Evolutionary conservation across 75 land plant genomes (phyloP).

Genomic region (Cryptomeria japonica): DNA sequence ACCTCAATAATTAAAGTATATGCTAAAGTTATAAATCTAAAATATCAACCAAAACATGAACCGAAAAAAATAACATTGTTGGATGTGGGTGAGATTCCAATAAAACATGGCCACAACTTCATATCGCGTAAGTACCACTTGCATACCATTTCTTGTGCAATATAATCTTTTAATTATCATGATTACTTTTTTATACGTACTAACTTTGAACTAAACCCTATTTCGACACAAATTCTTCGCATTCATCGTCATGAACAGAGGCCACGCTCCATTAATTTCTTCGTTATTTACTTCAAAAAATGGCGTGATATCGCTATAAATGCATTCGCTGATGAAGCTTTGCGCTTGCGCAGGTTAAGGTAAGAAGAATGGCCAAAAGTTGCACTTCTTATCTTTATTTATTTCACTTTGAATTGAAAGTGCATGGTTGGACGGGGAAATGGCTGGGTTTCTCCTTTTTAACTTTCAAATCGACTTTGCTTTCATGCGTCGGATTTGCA

Average conservation of each 20-base stretch:
- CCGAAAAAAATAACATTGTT: background rate
- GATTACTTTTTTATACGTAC: background rate
- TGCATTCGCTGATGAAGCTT: background rate
- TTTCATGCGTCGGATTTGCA: too few species aligned
- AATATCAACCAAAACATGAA: too few species aligned
- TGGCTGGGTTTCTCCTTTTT: background rate
- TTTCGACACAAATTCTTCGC: background rate
- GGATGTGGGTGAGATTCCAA: background rate
- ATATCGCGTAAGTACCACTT: background rate
- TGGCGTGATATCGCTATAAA: background rate
- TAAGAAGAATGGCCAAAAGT: background rate
- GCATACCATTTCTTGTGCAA: background rate
- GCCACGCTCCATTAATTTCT: background rate
- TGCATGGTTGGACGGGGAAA: background rate
- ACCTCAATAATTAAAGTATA: too few species aligned
- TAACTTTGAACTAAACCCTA: background rate
- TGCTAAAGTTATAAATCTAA: too few species aligned
- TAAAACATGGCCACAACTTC: background rate
- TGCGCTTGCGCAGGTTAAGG: background rate
- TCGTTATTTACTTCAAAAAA: too few species aligned
- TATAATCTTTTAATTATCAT: too few species aligned
- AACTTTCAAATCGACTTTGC: background rate
- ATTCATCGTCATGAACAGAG: background rate
- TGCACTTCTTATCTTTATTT: background rate
- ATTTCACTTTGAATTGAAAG: too few species aligned